Evolutionary conservation across 441 rosid species (phyloP), one percentile per base, ranked within the genome.

Genomic region (Bruguiera hainesii): DNA sequence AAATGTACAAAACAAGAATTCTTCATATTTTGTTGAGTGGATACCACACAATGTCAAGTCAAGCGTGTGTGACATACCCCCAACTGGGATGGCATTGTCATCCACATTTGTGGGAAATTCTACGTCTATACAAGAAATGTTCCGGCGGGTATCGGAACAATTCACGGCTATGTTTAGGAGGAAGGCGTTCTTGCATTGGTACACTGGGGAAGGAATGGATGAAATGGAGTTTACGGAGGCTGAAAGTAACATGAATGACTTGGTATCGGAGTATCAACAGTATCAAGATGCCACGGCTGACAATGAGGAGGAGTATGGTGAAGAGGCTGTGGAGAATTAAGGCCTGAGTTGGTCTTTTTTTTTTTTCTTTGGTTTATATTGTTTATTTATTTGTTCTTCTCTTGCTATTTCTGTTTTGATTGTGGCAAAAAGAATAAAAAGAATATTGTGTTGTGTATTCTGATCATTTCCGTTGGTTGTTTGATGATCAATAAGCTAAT

Each of bases 121-220:
- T 0, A 80, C 86, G 2, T 77, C 82, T 1, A 82, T 82, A 46
- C 86, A 82, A 64, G 84, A 82, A 59, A 82, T 80, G 84, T 82
- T 80, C 25, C 72, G 81, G 69, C 79, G 84, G 0, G 86, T 82
- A 1, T 82, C 84, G 15, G 84, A 83, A 55, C 87, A 83, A 68
- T 83, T 83, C 30, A 83, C 84, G 0, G 82, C 75, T 35, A 83
- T 83, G 87, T 83, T 80, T 23, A 74, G 78, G 79, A 78, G 84
- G 64, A 83, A 80, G 73, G 86, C 86, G 0, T 82, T 80, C 65
- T 73, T 82, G 79, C 84, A 82, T 73, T 80, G 86, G 84, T 83
- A 83, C 57, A 83, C 84, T 0, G 86, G 84, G 37, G 86, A 83
- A 64, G 86, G 86, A 29, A 83, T 83, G 86, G 86, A 83, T 66